Evolutionary conservation across 2,329 filamentous ascomycete genomes (phyloP).

Genomic region (Fulvia fulva): DNA sequence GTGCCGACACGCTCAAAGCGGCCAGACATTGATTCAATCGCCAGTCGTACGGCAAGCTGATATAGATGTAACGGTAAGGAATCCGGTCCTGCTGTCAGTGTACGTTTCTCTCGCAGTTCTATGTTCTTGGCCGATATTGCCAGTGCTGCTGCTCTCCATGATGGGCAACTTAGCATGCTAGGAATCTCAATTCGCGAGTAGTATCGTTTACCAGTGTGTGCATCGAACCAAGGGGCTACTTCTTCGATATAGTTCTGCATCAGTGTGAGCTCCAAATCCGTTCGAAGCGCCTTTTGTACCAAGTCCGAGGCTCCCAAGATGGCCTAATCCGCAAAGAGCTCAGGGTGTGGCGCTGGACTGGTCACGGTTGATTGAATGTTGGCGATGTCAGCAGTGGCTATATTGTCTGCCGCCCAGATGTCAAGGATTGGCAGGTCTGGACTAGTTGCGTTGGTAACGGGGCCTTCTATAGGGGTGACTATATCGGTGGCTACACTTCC

Average conservation of each 20-base stretch:
- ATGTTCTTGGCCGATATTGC: constrained; percentile 15
- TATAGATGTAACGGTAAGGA: constrained; percentile 13
- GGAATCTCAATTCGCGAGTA: constrained; percentile 11
- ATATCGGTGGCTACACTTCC: neutral
- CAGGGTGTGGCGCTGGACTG: constrained; percentile 5
- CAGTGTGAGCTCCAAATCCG: constrained; percentile 9
- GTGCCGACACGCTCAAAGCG: constrained; percentile 13
- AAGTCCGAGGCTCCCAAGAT: constrained; percentile 13
- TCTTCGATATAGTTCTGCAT: constrained; percentile 16
- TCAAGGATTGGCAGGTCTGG: neutral
- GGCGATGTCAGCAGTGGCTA: constrained; percentile 1
- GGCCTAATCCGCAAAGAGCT: constrained; percentile 11
- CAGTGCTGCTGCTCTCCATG: constrained; percentile 14
- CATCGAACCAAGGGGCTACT: constrained; percentile 15
- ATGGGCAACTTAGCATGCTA: constrained; percentile 13
- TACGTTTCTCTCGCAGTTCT: constrained; percentile 8
- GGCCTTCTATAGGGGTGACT: neutral
- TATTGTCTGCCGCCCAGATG: neutral
- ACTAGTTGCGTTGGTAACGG: neutral
- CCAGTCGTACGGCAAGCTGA: constrained; percentile 13
- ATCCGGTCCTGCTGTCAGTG: constrained; percentile 6
- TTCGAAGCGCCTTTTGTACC: constrained; percentile 9
- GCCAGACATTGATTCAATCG: constrained; percentile 14
- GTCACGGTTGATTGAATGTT: constrained; percentile 2
- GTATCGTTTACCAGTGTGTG: constrained; percentile 9